Conservation (phyloP, 345 rosid genomes). For the Brassica incana region DNA sequence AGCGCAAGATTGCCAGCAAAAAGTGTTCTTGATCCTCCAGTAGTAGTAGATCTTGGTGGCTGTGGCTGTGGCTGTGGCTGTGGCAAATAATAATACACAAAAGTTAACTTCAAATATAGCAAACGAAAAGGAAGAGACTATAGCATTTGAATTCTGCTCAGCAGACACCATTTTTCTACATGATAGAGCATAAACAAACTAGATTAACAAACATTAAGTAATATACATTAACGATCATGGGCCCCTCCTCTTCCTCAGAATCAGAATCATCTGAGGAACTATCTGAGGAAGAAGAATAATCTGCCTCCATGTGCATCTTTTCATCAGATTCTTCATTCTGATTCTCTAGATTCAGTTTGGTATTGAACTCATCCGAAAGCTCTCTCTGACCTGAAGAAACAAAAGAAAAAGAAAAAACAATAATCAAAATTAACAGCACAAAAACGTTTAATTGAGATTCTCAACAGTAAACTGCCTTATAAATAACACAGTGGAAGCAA, state of each 20-base stretch:
- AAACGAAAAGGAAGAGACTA: neutral
- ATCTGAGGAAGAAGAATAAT: neutral
- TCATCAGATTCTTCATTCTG: too few species aligned
- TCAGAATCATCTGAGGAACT: too few species aligned
- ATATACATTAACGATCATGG: neutral
- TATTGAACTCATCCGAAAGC: neutral
- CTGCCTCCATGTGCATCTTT: too few species aligned
- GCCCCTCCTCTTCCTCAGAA: neutral
- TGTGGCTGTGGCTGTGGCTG: neutral
- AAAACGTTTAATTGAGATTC: neutral
- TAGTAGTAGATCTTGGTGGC: neutral
- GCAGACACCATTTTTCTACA: neutral
- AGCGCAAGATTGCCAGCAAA: too few species aligned
- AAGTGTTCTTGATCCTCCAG: neutral
- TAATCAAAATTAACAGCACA: neutral
- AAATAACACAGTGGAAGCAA: neutral
- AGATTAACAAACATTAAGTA: too few species aligned
- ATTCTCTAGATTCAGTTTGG: too few species aligned
- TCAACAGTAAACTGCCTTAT: neutral
- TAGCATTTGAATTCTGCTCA: neutral
- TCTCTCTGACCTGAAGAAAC: neutral
- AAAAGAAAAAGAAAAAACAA: neutral
- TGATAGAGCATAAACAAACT: too few species aligned
- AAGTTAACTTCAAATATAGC: neutral
- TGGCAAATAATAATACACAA: neutral